phyloP scores from a whole-genome alignment of 2,329 filamentous ascomycete genomes.

The Calonectria henricotiae region DNA sequence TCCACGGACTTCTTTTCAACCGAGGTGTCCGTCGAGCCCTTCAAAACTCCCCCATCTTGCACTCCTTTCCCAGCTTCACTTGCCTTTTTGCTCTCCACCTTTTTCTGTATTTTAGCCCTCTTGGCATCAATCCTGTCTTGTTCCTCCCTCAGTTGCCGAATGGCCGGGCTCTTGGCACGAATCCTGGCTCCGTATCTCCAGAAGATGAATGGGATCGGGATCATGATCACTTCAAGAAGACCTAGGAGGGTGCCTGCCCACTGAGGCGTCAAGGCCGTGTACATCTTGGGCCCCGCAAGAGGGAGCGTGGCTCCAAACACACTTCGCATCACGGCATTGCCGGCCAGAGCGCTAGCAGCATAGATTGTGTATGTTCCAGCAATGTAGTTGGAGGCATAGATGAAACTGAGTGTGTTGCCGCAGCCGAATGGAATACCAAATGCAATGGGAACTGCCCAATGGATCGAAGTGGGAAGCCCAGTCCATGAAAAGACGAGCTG shows the following conservation, averaged over 20 bases:
- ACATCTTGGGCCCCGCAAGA: constrained; percentile 82
- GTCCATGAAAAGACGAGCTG: constrained; percentile 94
- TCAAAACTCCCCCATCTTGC: constrained; percentile 35
- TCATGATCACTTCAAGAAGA: constrained; percentile 79
- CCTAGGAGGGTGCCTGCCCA: constrained; percentile 87
- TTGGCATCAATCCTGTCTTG: constrained; percentile 58
- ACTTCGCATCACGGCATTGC: constrained; percentile 83
- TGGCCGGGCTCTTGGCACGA: constrained; percentile 67
- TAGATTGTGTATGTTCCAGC: constrained; percentile 87
- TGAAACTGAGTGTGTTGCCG: constrained; percentile 85
- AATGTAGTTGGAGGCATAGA: constrained; percentile 87
- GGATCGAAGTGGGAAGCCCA: constrained; percentile 81
- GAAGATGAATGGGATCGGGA: constrained; percentile 87
- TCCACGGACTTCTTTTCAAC: constrained; percentile 11
- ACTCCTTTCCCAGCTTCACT: constrained; percentile 30
- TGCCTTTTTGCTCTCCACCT: constrained; percentile 41
- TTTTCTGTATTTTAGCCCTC: constrained; percentile 54
- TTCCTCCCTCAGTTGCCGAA: constrained; percentile 64
- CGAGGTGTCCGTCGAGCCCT: constrained; percentile 22
- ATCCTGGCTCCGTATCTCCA: constrained; percentile 75
- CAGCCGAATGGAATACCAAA: constrained; percentile 86
- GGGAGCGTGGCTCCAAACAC: constrained; percentile 85
- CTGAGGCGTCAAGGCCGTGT: constrained; percentile 77
- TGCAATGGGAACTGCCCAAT: constrained; percentile 85
- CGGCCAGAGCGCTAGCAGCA: constrained; percentile 84